Conservation (phyloP, 202 grass and related monocot species). For the Alloteropsis angusta region DNA sequence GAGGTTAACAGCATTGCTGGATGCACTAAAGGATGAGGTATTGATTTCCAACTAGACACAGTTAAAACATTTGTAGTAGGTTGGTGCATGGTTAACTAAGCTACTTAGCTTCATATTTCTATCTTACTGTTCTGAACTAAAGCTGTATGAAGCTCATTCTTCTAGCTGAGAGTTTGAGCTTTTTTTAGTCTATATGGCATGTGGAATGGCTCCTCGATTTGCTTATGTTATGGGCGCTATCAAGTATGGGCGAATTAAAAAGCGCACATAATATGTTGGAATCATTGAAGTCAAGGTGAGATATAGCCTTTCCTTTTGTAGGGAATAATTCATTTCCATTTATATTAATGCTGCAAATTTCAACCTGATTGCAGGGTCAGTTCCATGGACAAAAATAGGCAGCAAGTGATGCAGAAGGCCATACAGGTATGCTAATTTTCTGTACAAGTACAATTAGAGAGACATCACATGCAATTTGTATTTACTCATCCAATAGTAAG, state of each 20-base stretch:
- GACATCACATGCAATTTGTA: background rate
- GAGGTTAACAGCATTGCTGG: constrained; percentile 30
- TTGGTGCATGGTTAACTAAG: background rate
- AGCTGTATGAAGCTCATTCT: constrained; percentile 8
- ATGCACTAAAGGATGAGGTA: constrained; percentile 48
- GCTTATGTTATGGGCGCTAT: constrained; percentile 53
- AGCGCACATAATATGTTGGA: constrained; percentile 46
- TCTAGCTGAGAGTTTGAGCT: constrained; percentile 15
- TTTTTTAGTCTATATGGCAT: constrained; percentile 49
- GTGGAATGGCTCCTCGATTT: constrained; percentile 64
- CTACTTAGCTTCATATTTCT: background rate
- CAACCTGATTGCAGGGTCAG: constrained; percentile 30
- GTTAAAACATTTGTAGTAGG: background rate
- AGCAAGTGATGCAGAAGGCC: constrained; percentile 46
- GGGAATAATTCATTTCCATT: background rate
- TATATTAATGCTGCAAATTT: background rate
- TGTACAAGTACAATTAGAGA: constrained; percentile 4
- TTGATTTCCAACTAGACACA: background rate
- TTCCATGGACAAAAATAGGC: constrained; percentile 35
- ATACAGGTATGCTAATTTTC: constrained; percentile 30
- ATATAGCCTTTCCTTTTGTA: background rate
- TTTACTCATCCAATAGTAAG: background rate
- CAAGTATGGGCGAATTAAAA: constrained; percentile 31
- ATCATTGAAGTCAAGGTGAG: constrained; percentile 53
- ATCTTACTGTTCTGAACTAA: background rate